Conservation (phyloP, 495 filamentous ascomycete species). For the Sabuloglossum arenarium region DNA sequence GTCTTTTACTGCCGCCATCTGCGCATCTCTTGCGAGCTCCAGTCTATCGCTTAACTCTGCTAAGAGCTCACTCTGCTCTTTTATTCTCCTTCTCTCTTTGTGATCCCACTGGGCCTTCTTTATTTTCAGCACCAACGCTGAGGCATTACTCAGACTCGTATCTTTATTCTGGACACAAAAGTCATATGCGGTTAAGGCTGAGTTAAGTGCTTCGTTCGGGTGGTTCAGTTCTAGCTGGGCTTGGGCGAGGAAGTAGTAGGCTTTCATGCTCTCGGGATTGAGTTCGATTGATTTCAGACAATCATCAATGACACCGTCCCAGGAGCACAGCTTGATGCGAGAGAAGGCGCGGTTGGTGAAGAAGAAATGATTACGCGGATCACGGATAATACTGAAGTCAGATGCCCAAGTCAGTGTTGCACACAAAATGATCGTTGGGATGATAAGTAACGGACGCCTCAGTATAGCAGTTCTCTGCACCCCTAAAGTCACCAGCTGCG, state of each 20-base stretch:
- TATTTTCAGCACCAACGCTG: constrained; percentile 44
- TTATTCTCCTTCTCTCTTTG: constrained; percentile 19
- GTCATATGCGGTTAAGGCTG: constrained; percentile 52
- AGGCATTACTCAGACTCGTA: constrained; percentile 41
- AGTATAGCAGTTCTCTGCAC: constrained; percentile 61
- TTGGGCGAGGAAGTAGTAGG: constrained; percentile 63
- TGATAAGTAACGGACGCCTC: constrained; percentile 43
- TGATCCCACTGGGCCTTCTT: constrained; percentile 58
- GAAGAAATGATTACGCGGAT: constrained; percentile 37
- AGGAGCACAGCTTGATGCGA: constrained; percentile 47
- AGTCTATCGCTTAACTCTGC: constrained; percentile 29
- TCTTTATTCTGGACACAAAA: constrained; percentile 39
- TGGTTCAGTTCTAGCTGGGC: constrained; percentile 56
- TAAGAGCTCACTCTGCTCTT: constrained; percentile 28
- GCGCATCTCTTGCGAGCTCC: constrained; percentile 20
- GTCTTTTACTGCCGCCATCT: constrained; percentile 26
- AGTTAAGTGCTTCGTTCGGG: constrained; percentile 51
- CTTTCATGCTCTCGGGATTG: constrained; percentile 50
- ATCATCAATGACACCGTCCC: constrained; percentile 61
- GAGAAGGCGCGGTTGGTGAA: constrained; percentile 85
- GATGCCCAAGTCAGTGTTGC: neutral
- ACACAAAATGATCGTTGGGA: neutral
- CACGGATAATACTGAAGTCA: constrained; percentile 30
- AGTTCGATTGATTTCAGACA: constrained; percentile 54
- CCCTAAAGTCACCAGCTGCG: constrained; percentile 44